Evolutionary conservation across 164 flowering plant species (phyloP).

Genomic region (Kingdonia uniflora): DNA sequence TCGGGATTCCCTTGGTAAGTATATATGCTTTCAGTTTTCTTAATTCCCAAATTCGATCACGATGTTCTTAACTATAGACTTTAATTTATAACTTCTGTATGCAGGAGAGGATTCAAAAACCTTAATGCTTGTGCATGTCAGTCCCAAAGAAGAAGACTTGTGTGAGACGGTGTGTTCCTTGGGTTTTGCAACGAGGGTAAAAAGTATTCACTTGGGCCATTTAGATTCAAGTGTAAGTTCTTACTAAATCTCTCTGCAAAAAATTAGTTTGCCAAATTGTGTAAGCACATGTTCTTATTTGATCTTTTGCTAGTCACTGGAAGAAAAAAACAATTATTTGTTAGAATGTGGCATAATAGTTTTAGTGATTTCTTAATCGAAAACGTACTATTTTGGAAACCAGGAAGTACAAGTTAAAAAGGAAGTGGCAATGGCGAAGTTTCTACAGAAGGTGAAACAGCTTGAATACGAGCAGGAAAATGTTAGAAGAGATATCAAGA

Average conservation of each 20-base stretch:
- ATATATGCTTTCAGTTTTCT: conserved; percentile 4
- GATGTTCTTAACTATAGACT: too few relatives aligned
- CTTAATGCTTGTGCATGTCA: conserved; percentile 62
- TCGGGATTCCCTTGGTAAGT: conserved; percentile 57
- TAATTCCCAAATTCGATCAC: too few relatives aligned
- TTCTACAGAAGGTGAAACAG: conserved; percentile 31
- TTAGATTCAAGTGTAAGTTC: conserved; percentile 38
- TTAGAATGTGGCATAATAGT: not conserved
- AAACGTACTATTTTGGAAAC: conserved; percentile 3
- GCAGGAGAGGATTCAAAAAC: conserved; percentile 62
- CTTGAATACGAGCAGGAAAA: conserved; percentile 35
- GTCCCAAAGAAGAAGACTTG: conserved; percentile 60
- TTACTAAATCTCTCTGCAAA: not conserved
- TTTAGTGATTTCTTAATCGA: not conserved
- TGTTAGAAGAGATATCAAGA: conserved; percentile 20
- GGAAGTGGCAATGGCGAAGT: conserved; percentile 31
- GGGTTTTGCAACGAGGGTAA: conserved; percentile 50
- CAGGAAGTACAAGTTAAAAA: conserved; percentile 34
- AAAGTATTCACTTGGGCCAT: conserved; percentile 36
- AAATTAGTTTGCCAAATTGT: not conserved
- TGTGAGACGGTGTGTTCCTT: conserved; percentile 60
- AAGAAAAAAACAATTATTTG: not conserved
- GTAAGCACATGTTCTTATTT: not conserved
- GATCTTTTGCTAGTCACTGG: not conserved
- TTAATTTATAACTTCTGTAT: conserved; percentile 6